Base-by-base conservation (phyloP, 345 rosid species). In the Pistacia vera region DNA sequence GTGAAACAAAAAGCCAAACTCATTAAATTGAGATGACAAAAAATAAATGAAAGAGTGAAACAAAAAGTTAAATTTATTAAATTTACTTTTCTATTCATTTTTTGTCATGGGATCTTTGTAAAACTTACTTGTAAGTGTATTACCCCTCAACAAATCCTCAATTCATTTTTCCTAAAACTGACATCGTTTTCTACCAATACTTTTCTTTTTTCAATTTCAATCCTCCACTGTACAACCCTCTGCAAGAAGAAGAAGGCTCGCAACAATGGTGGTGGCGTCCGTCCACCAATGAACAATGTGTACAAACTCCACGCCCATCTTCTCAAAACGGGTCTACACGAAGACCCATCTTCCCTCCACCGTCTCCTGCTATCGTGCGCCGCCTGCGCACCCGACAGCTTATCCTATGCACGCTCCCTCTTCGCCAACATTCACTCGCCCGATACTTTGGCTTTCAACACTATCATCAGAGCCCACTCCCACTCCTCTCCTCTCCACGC, bases 371-470 rank as follows among this genome's bases (percentile, higher is more conserved):
- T 78, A 25, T 66, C 72, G 16, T 75, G 66, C 58, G 73, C 77
- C 35, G 84, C 88, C 67, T 38, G 66, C 6, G 75, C 81, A 33
- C 84, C 84, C 72, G 64, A 61, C 49, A 68, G 75, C 74, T 76
- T 80, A 59, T 55, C 84, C 71, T 78, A 80, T 44, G 84, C 88
- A 8, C 81, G 81, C 57, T 63, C 75, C 66, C 66, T 83, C 74
- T 79, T 81, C 74, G 75, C 72, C 66, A 63, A 10, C 75, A 51
- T 72, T 71, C 74, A 70, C 1, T 81, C 63, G 3, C 84, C 81
- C n/a, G 81, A 80, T 77, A 60, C 87, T 25, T 81, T 89, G 60
- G 82, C 82, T 25, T 87, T 76, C 86, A 87, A 89, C 78, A 85
- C 83, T 60, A 44, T 85, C 71, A 85, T 89, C 75, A 72, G 85